A percentile compares a stretch with the other conserved stretches of the same genome.
Conservation (phyloP, 371 early-diverging fungal species). For the Dinochytrium kinnereticum region DNA sequence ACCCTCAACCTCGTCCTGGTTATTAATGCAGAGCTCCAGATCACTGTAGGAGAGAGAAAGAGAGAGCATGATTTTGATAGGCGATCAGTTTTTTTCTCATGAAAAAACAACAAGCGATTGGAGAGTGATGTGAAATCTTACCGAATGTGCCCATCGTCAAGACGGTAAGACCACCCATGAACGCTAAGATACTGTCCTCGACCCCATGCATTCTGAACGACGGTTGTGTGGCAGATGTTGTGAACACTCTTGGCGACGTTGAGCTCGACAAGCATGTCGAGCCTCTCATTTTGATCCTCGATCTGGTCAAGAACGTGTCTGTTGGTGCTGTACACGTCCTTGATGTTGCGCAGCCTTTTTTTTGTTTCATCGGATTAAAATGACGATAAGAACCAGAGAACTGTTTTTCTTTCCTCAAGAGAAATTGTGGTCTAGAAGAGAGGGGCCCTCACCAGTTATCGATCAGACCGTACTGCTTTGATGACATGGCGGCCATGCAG, state of each 20-base stretch:
- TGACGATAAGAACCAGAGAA: not conserved
- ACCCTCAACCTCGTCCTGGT: conserved; percentile 21
- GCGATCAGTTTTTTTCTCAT: not conserved
- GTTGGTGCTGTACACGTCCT: conserved; percentile 35
- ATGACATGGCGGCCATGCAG: conserved; percentile 64
- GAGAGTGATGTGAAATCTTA: not conserved
- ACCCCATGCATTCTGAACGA: conserved; percentile 85
- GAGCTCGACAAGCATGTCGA: conserved; percentile 55
- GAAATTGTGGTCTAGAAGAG: conserved; percentile 37
- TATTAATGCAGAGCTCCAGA: conserved; percentile 29
- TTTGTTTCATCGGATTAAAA: not conserved
- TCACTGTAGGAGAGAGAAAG: conserved; percentile 4
- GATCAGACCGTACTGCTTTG: conserved; percentile 72
- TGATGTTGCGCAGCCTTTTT: conserved; percentile 39
- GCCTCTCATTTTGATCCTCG: conserved; percentile 17
- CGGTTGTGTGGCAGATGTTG: conserved; percentile 73
- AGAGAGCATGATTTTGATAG: not conserved
- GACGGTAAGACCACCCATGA: conserved; percentile 82
- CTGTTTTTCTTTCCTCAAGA: not conserved
- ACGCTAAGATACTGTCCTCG: conserved; percentile 75
- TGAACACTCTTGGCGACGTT: conserved; percentile 78
- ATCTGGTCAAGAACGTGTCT: conserved; percentile 51
- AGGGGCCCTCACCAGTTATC: conserved; percentile 91
- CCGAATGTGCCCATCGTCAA: conserved; percentile 36
- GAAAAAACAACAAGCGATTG: too few species aligned